Percentiles rank a stretch among this genome's conserved stretches.
These are phyloP conservation scores for Tylopilus sp. DNA, from an alignment of 1,284 basidiomycete genomes.

Conservation along the genomic window DNA sequence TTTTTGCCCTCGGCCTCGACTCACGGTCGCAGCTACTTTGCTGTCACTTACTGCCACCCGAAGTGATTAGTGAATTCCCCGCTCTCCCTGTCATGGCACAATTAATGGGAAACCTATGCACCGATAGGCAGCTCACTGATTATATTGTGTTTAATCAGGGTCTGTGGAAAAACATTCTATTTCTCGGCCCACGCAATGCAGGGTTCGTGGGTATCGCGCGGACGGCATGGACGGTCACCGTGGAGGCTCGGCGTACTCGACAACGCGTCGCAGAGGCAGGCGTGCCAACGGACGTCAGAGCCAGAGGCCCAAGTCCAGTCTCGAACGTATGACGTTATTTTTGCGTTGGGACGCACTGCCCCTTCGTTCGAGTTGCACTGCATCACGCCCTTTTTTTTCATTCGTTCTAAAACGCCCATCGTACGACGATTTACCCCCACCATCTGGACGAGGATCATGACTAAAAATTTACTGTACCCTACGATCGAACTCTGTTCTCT, in stretches of 20 bases:
- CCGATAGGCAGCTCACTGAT: constrained; percentile 29
- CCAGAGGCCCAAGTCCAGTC: constrained; percentile 5
- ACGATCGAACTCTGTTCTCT: constrained; percentile 12
- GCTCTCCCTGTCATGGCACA: constrained; percentile 53
- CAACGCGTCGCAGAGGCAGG: constrained; percentile 15
- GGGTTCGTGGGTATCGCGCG: constrained; percentile 36
- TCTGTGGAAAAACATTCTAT: constrained; percentile 43
- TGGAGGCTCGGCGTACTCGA: constrained; percentile 37
- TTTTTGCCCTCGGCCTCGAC: constrained; percentile 34
- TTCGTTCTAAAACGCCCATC: constrained; percentile 20
- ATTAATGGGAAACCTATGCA: constrained; percentile 33
- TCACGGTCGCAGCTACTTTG: constrained; percentile 33
- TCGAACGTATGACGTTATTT: constrained; percentile 19
- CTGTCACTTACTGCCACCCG: constrained; percentile 37
- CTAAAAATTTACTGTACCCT: constrained; percentile 8
- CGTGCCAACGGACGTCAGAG: constrained; percentile 13
- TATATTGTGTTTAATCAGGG: constrained; percentile 38
- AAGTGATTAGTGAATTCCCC: constrained; percentile 45
- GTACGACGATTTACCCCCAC: constrained; percentile 18
- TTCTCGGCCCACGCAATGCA: constrained; percentile 36
- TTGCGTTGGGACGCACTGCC: constrained; percentile 5
- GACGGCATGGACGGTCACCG: constrained; percentile 42
- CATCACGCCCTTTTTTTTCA: constrained; percentile 22
- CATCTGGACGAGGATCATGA: constrained; percentile 31
- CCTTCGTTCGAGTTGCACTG: not conserved